Conservation (phyloP, 257 asterid genomes). For the Linaria vulgaris region DNA sequence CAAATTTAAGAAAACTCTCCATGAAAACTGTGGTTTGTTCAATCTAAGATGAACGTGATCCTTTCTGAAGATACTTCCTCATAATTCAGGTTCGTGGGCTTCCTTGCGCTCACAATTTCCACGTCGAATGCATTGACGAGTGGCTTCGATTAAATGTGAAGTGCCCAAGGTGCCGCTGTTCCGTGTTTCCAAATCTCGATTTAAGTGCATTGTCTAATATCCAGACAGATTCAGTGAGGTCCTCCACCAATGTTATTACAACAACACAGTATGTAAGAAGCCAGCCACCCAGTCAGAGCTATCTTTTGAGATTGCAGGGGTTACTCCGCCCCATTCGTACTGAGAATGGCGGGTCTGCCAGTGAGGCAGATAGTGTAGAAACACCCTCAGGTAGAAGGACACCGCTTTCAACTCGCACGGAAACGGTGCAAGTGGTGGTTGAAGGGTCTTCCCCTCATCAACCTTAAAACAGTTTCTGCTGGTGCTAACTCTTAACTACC, state of each 20-base stretch:
- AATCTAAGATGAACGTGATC: neutral
- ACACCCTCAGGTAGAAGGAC: slow-evolving; percentile 34
- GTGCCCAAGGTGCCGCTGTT: slow-evolving; percentile 97
- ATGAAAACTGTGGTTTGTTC: neutral
- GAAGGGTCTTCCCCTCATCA: slow-evolving; percentile 41
- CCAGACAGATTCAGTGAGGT: slow-evolving; percentile 60
- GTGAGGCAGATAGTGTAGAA: slow-evolving; percentile 32
- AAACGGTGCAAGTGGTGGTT: slow-evolving; percentile 48
- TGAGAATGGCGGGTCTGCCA: slow-evolving; percentile 34
- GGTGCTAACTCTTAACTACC: slow-evolving; percentile 21
- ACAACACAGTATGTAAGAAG: slow-evolving; percentile 59
- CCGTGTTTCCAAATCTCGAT: slow-evolving; percentile 92
- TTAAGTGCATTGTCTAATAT: slow-evolving; percentile 81
- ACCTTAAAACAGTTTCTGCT: slow-evolving; percentile 27
- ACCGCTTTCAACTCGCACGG: slow-evolving; percentile 28
- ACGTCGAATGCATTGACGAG: slow-evolving; percentile 94
- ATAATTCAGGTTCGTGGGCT: slow-evolving; percentile 84
- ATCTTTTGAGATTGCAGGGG: slow-evolving; percentile 78
- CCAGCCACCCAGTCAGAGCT: slow-evolving; percentile 78
- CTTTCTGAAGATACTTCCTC: neutral
- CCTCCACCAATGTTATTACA: slow-evolving; percentile 49
- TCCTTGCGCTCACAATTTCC: slow-evolving; percentile 98
- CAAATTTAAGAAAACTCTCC: neutral
- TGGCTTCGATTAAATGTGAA: slow-evolving; percentile 92
- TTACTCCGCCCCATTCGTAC: slow-evolving; percentile 57